A percentile compares a stretch with the other conserved stretches of the same genome.
Evolutionary conservation across 495 filamentous ascomycete species (phyloP).

Genomic region (Aspergillus affinis): DNA sequence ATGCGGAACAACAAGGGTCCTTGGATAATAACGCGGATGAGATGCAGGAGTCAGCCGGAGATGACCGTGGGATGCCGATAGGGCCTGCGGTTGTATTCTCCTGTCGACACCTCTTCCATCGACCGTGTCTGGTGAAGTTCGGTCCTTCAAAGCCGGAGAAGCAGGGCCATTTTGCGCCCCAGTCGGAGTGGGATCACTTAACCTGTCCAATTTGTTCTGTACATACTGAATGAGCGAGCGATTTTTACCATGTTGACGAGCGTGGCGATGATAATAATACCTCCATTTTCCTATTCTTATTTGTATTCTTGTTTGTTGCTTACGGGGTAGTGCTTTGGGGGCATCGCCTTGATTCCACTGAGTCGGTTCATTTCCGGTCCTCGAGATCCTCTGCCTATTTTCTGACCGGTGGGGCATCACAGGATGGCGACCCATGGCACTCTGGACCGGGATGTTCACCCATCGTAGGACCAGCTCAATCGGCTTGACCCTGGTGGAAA

Average conservation of each 20-base stretch:
- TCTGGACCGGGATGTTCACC: not conserved
- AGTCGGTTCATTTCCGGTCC: not conserved
- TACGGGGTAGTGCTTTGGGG: not conserved
- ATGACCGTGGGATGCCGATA: slow-evolving; percentile 11
- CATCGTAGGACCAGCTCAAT: not conserved
- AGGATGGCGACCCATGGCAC: not conserved
- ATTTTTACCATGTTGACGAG: slow-evolving; percentile 32
- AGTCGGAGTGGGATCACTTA: slow-evolving; percentile 18
- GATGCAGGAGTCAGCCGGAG: slow-evolving; percentile 17
- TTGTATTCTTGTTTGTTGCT: not conserved
- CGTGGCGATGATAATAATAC: not conserved
- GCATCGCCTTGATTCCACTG: too few relatives aligned
- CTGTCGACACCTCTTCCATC: slow-evolving; percentile 57
- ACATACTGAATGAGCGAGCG: slow-evolving; percentile 40
- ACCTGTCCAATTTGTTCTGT: slow-evolving; percentile 29
- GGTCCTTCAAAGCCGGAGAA: slow-evolving; percentile 21
- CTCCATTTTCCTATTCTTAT: slow-evolving; percentile 4
- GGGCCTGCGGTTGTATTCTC: slow-evolving; percentile 51
- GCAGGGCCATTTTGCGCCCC: slow-evolving; percentile 18
- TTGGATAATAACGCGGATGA: slow-evolving; percentile 17
- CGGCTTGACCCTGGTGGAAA: not conserved
- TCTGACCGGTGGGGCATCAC: not conserved
- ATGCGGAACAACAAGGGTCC: slow-evolving; percentile 16
- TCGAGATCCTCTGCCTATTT: not conserved
- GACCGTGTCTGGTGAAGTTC: slow-evolving; percentile 42